Evolutionary conservation across 495 filamentous ascomycete species (phyloP), one percentile per base, ranked within the genome.

Genomic region (Neurospora tetraspora): DNA sequence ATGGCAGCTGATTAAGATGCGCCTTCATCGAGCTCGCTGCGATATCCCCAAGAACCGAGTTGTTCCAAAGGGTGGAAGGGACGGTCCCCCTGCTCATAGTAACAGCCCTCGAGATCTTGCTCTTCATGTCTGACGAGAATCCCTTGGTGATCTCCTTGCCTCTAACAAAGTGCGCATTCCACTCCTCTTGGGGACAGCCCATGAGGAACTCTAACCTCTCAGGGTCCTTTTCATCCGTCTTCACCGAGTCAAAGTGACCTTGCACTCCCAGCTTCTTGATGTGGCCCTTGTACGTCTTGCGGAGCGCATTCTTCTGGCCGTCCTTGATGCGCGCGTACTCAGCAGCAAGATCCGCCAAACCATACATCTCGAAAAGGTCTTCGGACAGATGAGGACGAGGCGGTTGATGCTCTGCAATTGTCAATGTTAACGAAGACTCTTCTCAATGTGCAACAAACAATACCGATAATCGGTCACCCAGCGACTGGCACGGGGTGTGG

Each of bases 211-310:
- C 69, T 36, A 89, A 75, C 47, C 81, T 75, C 40, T 83, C 79
- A 1, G 74, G 78, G 0, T 75, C 78, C 9, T 82, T 77, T 16
- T 74, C 72, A 12, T 87, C 84, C 47, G 83, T 80, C 78, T 85
- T 86, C 37, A 82, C 80, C 2, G 82, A 82, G 72, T 89, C 86
- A 73, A 87, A 89, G 39, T 84, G 81, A 38, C 87, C 87, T 73
- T 81, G 82, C 2, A 89, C 77, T 71, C 84, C 84, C n/a, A 87
- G 78, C 70, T 82, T 83, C 80, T 86, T 87, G 74, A 89, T 86
- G 47, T 88, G 82, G 14, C 85, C 85, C 80, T 89, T 89, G 78
- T 89, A 89, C 7, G 87, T 88, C 77, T 89, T 89, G 9, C 87
- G 82, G 42, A 89, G 80, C 72, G 84, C 83, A 75, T 85, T 86